Conservation (phyloP, 2,329 filamentous ascomycete species). For the Leptographium radiaticola region DNA sequence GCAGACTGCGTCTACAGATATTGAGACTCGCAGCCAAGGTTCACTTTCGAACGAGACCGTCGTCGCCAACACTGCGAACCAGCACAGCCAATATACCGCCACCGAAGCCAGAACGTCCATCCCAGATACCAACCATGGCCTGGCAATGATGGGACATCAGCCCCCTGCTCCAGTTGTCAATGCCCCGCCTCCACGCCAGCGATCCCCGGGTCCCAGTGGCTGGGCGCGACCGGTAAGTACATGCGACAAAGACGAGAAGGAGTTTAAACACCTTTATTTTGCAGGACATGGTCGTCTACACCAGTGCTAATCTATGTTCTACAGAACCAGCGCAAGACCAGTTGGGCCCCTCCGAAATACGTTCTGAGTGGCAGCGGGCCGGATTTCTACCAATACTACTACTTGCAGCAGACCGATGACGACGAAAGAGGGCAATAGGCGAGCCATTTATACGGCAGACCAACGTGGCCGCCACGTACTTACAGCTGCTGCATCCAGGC, state of each 20-base stretch:
- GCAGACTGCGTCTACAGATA: background rate
- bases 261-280: too few species aligned
- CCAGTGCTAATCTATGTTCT: too few species aligned
- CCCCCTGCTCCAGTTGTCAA: background rate
- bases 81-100: background rate
- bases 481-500: too few species aligned
- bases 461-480: too few species aligned
- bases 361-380: background rate
- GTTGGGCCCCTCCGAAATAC: background rate
- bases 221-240: slow-evolving; percentile 13
- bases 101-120: background rate
- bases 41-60: background rate
- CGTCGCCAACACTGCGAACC: background rate
- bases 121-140: background rate
- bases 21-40: background rate
- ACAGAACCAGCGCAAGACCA: background rate
- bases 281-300: too few species aligned
- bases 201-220: background rate
- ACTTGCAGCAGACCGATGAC: background rate
- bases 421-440: background rate
- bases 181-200: background rate
- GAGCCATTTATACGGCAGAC: too few species aligned
- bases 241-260: background rate
- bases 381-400: background rate
- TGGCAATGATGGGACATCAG: slow-evolving; percentile 4